These are phyloP conservation scores for Neopestalotiopsis clavispora DNA, from an alignment of 2,329 filamentous ascomycete species.

Conservation along the genomic window DNA sequence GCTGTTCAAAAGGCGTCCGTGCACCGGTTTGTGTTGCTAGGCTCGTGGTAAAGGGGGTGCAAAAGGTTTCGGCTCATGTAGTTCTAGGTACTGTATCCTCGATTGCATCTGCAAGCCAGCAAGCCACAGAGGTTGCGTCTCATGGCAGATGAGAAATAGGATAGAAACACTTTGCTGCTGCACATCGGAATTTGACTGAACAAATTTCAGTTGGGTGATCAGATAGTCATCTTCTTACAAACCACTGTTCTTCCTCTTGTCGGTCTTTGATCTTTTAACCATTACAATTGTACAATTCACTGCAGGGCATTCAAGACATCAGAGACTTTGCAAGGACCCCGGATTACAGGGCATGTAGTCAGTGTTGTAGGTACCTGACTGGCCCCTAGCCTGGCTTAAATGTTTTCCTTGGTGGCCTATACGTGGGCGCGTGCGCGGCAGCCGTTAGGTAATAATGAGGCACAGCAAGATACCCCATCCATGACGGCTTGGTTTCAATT, in stretches of 20 bases:
- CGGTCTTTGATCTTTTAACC: too few relatives aligned
- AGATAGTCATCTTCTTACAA: too few relatives aligned
- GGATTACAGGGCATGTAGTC: not conserved
- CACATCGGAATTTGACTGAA: too few relatives aligned
- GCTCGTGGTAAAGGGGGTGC: not conserved
- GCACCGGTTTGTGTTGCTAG: not conserved
- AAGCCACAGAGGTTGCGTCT: not conserved
- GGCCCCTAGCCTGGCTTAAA: not conserved
- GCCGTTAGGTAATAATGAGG: not conserved
- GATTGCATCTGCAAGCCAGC: not conserved
- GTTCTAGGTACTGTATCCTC: not conserved
- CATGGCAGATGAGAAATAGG: too few relatives aligned
- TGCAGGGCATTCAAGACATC: not conserved
- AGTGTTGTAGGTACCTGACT: not conserved
- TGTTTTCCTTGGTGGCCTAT: not conserved
- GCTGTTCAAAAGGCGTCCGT: not conserved
- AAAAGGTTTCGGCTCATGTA: not conserved
- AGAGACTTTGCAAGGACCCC: not conserved
- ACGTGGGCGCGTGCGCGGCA: not conserved
- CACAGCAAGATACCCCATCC: too few relatives aligned
- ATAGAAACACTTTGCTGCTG: too few relatives aligned
- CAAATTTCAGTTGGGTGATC: too few relatives aligned
- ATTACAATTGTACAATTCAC: not conserved
- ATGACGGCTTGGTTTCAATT: conserved; percentile 9
- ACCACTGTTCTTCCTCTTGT: too few relatives aligned